Conservation (phyloP, 1,284 basidiomycete species). For the Cryptococcus depauperatus region DNA sequence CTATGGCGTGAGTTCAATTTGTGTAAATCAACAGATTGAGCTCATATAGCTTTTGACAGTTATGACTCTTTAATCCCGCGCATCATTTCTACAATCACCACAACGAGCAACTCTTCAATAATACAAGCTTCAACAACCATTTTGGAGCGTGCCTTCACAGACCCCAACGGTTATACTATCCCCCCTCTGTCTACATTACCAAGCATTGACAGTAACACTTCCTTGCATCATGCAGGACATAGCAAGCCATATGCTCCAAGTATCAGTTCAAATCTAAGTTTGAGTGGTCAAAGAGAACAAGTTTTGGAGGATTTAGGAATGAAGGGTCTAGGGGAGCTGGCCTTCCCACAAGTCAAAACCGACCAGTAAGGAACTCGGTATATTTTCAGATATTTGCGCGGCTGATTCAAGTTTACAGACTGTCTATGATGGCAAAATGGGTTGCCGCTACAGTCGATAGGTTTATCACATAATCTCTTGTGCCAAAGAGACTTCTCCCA, state of each 20-base stretch:
- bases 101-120: constrained; percentile 62
- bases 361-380: constrained; percentile 23
- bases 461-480: constrained; percentile 22
- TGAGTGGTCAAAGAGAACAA: constrained; percentile 19
- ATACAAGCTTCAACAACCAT: constrained; percentile 64
- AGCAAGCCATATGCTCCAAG: constrained; percentile 12
- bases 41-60: constrained; percentile 43
- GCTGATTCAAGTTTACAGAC: constrained; percentile 7
- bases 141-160: constrained; percentile 48
- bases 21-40: no score
- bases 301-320: constrained; percentile 41
- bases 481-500: no score
- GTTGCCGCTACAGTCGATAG: constrained; percentile 34
- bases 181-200: constrained; percentile 9
- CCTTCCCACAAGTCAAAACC: constrained; percentile 28
- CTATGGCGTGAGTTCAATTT: constrained; percentile 57
- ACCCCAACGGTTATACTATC: constrained; percentile 34
- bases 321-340: constrained; percentile 36
- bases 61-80: constrained; percentile 71
- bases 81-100: constrained; percentile 66
- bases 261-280: constrained; percentile 13
- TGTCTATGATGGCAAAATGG: constrained; percentile 33
- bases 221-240: constrained; percentile 17
- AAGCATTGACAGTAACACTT: constrained; percentile 11
- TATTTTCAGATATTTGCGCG: constrained; percentile 5